Evolutionary conservation across 129 eudicot genomes (phyloP), one percentile per base, ranked within the genome.

Genomic region (Arctium minus): DNA sequence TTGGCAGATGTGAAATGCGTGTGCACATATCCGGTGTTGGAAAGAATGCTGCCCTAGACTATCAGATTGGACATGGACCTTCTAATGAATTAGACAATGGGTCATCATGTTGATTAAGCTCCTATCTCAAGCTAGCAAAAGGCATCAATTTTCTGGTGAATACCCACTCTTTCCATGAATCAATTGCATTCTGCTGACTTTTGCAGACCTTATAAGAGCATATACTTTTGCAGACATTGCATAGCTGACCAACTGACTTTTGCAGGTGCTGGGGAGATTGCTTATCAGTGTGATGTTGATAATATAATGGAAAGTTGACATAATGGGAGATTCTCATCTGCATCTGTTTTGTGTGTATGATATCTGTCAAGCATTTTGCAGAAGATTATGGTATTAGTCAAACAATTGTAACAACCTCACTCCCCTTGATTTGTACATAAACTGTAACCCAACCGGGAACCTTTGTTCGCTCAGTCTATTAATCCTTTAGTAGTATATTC

Each of bases 1-100:
- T 94, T 90, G 98, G 90, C 12, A 87, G 85, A 50, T 88, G 87
- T 72, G 94, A 92, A 86, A 83, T 94, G 94, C 92, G 92, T 8
- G 98, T 94, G 68, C 96, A 92, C 72, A 69, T 94, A 81, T 89
- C 91, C 37, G 76, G 86, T 29, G 83, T 75, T 75, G 92, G 94
- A 65, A 84, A 88, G 75, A 80, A 48, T 42, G 2, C 12, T 0
- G 88, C 70, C 39, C 81, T 84, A 32, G 84, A 86, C 12, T 86
- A 78, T 80, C 91, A 40, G 69, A 83, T 71, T 53, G 93, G 84
- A 72, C 83, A 69, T 40, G 82, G 83, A 79, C 74, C 84, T 82
- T 77, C 88, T 76, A 85, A 80, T 79, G 78, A 48, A 60, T 56
- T 84, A 53, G 84, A 48, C 40, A 74, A 27, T 0, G 81, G 70